Evolutionary conservation across 2,329 filamentous ascomycete species (phyloP).

Genomic region (Clonostachys solani): DNA sequence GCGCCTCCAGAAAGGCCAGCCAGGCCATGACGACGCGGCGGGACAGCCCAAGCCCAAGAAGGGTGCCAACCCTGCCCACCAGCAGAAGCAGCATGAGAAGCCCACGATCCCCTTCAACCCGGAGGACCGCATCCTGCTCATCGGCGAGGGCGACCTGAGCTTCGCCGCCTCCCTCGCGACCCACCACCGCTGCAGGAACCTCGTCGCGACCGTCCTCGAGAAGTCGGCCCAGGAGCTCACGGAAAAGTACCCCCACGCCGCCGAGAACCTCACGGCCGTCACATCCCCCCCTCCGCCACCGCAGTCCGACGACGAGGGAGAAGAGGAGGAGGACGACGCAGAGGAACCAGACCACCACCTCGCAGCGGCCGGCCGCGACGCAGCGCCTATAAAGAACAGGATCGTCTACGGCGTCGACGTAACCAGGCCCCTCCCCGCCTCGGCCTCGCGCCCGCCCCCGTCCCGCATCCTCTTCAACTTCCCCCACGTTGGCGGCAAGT

Average conservation of each 20-base stretch:
- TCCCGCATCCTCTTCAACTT: conserved; percentile 93
- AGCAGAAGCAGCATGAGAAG: conserved; percentile 16
- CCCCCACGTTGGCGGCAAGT: conserved; percentile 89
- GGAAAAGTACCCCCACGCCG: conserved; percentile 71
- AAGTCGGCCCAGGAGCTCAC: conserved; percentile 49
- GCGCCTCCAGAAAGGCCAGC: background rate
- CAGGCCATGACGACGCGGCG: conserved; percentile 5
- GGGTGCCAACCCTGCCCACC: conserved; percentile 5
- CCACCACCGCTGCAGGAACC: conserved; percentile 60
- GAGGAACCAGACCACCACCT: conserved; percentile 10
- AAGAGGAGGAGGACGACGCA: conserved; percentile 7
- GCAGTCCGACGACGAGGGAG: conserved; percentile 4
- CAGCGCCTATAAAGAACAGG: conserved; percentile 16
- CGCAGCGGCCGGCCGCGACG: background rate
- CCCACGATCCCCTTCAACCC: conserved; percentile 64
- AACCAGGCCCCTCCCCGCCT: conserved; percentile 48
- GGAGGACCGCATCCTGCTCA: conserved; percentile 65
- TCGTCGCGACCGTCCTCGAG: conserved; percentile 70
- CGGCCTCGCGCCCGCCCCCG: conserved; percentile 45
- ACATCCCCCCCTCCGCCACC: conserved; percentile 13
- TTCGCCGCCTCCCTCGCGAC: conserved; percentile 65
- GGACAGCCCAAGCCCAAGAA: conserved; percentile 7
- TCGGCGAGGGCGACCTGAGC: conserved; percentile 80
- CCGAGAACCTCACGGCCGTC: conserved; percentile 52
- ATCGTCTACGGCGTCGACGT: conserved; percentile 65